A percentile compares a stretch with the other conserved stretches of the same genome.
Evolutionary conservation across 2,329 filamentous ascomycete genomes (phyloP).

Genomic region (Aureobasidium sp.): DNA sequence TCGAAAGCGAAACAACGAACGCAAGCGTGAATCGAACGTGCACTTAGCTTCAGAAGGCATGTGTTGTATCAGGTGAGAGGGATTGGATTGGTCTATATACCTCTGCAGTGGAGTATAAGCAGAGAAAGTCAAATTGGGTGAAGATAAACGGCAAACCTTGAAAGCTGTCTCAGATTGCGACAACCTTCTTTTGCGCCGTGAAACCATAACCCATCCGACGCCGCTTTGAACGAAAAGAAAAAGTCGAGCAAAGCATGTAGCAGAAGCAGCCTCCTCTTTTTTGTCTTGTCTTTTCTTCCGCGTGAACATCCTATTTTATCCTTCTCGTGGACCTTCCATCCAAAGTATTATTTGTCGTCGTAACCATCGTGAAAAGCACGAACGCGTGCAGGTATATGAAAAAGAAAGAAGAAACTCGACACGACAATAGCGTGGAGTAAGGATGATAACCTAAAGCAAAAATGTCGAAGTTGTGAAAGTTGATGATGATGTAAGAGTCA

Average conservation of each 20-base stretch:
- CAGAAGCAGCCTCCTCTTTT: conserved; percentile 11
- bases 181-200: conserved; percentile 3
- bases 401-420: conserved; percentile 16
- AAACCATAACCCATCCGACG: conserved; percentile 16
- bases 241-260: conserved; percentile 9
- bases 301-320: conserved; percentile 1
- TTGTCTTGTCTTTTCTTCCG: conserved; percentile 13
- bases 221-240: conserved; percentile 6
- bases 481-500: neutral
- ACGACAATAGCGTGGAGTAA: conserved; percentile 17
- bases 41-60: neutral
- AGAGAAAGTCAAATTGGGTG: conserved; percentile 16
- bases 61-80: conserved; percentile 4
- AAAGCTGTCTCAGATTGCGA: neutral
- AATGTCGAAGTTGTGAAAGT: neutral
- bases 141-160: conserved; percentile 15
- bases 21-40: neutral
- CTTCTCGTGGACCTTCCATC: conserved; percentile 3
- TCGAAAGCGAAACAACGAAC: neutral
- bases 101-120: conserved; percentile 15
- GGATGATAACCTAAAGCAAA: neutral
- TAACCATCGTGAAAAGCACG: conserved; percentile 11
- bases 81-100: conserved; percentile 21
- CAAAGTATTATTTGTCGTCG: conserved; percentile 11
- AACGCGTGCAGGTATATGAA: conserved; percentile 1